Conservation (phyloP, 257 asterid genomes). For the Solanum pennellii region DNA sequence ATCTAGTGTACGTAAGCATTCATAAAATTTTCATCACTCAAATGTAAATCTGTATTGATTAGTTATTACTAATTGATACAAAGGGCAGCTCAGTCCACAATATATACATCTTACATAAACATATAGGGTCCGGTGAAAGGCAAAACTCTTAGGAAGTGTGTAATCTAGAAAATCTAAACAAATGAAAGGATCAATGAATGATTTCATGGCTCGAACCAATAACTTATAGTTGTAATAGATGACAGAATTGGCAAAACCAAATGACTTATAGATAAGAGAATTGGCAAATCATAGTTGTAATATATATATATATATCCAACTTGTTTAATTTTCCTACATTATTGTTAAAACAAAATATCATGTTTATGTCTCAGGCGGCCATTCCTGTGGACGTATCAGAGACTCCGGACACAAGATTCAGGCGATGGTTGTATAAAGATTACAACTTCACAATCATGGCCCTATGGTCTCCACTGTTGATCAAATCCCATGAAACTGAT, state of each 20-base stretch:
- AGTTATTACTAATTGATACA: too few species aligned
- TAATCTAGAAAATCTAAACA: too few species aligned
- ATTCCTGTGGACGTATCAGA: not conserved
- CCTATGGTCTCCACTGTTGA: conserved; percentile 9
- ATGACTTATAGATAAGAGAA: not conserved
- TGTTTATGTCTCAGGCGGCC: not conserved
- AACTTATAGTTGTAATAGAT: too few species aligned
- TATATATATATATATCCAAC: not conserved
- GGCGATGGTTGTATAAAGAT: conserved; percentile 7
- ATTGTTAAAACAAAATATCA: not conserved
- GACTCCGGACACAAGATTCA: not conserved
- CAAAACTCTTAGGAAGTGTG: not conserved
- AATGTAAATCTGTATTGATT: not conserved
- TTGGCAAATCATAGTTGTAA: not conserved
- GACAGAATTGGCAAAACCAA: too few species aligned
- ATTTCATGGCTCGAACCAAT: too few species aligned
- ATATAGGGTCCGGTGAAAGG: too few species aligned
- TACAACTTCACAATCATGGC: conserved; percentile 6
- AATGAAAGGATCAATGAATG: too few species aligned
- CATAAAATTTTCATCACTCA: not conserved
- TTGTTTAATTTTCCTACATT: not conserved
- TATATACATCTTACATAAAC: too few species aligned
- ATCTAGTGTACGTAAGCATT: conserved; percentile 5
- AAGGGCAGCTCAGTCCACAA: not conserved
- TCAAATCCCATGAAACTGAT: conserved; percentile 1